phyloP scores from a whole-genome alignment of 352 stramenopile genomes.

The Blastocystis sp. region DNA sequence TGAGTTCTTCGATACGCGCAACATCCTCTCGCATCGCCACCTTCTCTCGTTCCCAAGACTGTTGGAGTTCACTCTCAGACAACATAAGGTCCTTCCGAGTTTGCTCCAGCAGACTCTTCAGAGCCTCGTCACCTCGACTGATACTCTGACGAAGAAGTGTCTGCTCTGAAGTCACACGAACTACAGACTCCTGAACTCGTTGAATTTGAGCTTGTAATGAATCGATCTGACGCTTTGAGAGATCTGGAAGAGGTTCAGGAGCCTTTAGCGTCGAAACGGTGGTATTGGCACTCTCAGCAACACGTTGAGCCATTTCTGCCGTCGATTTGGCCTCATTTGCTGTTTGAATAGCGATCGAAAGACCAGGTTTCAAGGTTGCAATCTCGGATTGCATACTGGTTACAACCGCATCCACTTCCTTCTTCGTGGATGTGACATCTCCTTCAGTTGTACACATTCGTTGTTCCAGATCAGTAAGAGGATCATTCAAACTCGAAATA shows the following conservation, averaged over 20 bases:
- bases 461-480: background rate
- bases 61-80: background rate
- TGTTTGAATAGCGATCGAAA: background rate
- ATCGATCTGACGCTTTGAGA: background rate
- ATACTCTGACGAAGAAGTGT: background rate
- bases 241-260: background rate
- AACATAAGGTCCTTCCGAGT: background rate
- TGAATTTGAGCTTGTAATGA: background rate
- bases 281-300: no score
- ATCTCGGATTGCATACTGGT: background rate
- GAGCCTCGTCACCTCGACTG: background rate
- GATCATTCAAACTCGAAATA: background rate
- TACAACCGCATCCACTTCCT: background rate
- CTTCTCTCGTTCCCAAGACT: background rate
- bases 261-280: background rate
- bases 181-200: background rate
- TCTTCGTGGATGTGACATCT: background rate
- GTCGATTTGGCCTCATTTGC: background rate
- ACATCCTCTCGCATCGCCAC: background rate
- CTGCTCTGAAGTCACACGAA: background rate
- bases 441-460: background rate
- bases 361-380: background rate
- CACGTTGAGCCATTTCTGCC: background rate
- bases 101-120: background rate
- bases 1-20: background rate